These are phyloP conservation scores for Alternaria panax DNA, from an alignment of 2,329 filamentous ascomycete genomes.

Conservation along the genomic window DNA sequence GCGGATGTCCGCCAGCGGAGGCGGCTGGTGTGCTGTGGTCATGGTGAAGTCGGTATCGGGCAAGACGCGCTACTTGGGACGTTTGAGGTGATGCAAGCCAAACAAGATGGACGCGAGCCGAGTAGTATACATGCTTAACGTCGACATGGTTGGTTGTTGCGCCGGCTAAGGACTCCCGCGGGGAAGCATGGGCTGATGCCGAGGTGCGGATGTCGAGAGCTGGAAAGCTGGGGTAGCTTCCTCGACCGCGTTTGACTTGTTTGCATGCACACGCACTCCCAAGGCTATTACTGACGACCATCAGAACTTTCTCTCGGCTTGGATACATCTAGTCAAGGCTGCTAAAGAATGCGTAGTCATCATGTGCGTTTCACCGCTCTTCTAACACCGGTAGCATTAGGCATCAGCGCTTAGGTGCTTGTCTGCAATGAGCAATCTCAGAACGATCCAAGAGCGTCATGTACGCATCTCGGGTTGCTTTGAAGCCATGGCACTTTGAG, in stretches of 20 bases:
- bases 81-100: neutral
- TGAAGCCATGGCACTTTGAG: neutral
- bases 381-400: neutral
- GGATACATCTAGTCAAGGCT: too few relatives aligned
- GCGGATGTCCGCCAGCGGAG: slow-evolving; percentile 64
- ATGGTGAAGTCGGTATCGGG: slow-evolving; percentile 20
- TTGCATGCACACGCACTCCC: neutral
- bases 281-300: neutral
- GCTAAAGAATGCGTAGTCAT: neutral
- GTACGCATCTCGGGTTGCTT: neutral
- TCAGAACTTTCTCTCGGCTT: neutral
- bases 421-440: neutral
- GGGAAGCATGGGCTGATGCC: slow-evolving; percentile 35
- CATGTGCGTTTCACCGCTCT: neutral
- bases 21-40: slow-evolving; percentile 43
- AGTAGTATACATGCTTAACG: slow-evolving; percentile 30
- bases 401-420: neutral
- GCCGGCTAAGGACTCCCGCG: slow-evolving; percentile 45
- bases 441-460: neutral
- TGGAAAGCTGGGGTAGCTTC: slow-evolving; percentile 2
- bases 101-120: neutral
- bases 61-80: slow-evolving; percentile 1
- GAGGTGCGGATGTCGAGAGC: slow-evolving; percentile 33
- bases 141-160: slow-evolving; percentile 36
- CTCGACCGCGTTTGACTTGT: neutral